Percentiles rank a stretch among this genome's conserved stretches.
Conservation (phyloP, 2,329 filamentous ascomycete genomes). For the Xylaria sp. region DNA sequence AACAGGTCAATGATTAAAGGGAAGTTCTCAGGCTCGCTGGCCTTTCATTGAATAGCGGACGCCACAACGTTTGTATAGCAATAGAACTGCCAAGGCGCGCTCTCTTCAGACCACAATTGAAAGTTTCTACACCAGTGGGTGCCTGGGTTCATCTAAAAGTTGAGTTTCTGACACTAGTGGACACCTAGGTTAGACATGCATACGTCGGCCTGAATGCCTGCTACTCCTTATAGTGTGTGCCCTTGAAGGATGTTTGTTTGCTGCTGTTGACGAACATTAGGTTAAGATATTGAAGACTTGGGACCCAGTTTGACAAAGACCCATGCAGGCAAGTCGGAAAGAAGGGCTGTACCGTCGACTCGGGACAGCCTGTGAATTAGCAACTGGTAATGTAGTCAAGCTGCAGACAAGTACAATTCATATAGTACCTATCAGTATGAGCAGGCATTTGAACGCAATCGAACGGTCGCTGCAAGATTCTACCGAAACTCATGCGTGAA, state of each 20-base stretch:
- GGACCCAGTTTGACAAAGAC: neutral
- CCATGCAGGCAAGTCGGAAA: neutral
- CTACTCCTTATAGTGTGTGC: neutral
- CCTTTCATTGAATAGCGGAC: neutral
- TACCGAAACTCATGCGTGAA: neutral
- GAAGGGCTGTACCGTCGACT: neutral
- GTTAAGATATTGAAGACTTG: neutral
- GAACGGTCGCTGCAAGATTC: neutral
- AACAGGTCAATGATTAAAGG: neutral
- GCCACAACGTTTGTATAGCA: neutral
- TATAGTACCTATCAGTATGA: neutral
- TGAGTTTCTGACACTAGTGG: neutral
- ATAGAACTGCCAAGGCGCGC: no score
- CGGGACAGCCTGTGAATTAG: neutral
- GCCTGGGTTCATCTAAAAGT: neutral
- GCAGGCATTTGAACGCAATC: neutral
- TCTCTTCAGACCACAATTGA: neutral
- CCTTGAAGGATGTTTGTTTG: neutral
- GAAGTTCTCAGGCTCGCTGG: neutral
- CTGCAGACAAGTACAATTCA: no score
- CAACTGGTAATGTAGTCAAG: neutral
- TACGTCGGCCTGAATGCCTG: neutral
- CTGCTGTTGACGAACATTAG: neutral
- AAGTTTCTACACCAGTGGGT: neutral
- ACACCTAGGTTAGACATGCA: neutral